Evolutionary conservation across 2,329 filamentous ascomycete species (phyloP), one percentile per base, ranked within the genome.

Genomic region (Cladosporium phlei): DNA sequence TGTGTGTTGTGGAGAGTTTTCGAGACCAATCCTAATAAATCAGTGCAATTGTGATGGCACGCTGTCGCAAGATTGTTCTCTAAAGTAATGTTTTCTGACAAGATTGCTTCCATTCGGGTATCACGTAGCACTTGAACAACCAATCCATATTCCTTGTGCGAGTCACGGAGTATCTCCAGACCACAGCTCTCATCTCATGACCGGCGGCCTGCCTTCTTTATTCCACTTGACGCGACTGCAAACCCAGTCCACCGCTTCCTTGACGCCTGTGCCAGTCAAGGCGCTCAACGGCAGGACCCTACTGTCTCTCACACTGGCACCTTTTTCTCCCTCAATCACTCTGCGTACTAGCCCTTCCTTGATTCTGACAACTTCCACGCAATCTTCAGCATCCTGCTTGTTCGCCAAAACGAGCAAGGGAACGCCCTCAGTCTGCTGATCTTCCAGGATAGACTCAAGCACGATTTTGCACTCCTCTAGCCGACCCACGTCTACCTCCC

Each of bases 361-460:
- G 64, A 98, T 96, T 55, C 89, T 77, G 50, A 97, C 91, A 2
- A 96, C 93, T 75, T 98, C 93, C 43, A 97, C 87, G 58, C 91
- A 97, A 68, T 97, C 93, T 69, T 98, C 93, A 2, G 91, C 75
- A 66, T 98, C 93, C 71, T 98, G 93, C 70, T 98, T 98, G 66
- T 98, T 98, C 51, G 93, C 93, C 55, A 98, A 71, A 38, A 98
- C 87, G 47, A 98, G 71, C 46, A 98, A 76, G 17, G 93, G 93
- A 52, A 98, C 89, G 10, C 93, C 91, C 58, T 89, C 87, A 2
- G 91, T 87, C 62, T 95, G 89, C 32, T 85, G 80, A 66, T 91
- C 83, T 63, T 88, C 84, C 59, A 98, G 72, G 38, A 97, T 90
- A 56, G 88, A 86, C 69, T 97, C 91, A 17, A 98, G 76, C 37